Evolutionary conservation across 2,329 filamentous ascomycete genomes (phyloP).

Genomic region (Fragosphaeria purpurea): DNA sequence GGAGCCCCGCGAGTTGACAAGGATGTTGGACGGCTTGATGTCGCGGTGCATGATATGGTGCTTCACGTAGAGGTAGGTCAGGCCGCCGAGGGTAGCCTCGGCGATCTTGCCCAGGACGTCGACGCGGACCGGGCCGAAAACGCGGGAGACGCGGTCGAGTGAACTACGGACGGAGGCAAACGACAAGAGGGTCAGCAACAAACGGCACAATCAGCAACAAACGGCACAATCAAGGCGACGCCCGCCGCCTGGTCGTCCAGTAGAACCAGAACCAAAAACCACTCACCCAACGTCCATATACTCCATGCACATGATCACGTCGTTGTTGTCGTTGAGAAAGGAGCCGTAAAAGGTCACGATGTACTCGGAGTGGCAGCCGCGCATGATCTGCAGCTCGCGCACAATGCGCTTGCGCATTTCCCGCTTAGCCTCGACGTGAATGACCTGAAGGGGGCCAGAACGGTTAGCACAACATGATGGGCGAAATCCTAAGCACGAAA

Average conservation of each 20-base stretch:
- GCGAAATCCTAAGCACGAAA: not conserved
- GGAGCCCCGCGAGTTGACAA: slow-evolving; percentile 85
- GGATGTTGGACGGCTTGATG: slow-evolving; percentile 95
- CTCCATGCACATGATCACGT: slow-evolving; percentile 99
- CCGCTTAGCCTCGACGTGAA: slow-evolving; percentile 95
- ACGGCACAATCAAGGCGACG: too few relatives aligned
- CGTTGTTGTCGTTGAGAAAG: slow-evolving; percentile 90
- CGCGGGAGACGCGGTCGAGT: slow-evolving; percentile 84
- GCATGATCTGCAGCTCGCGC: slow-evolving; percentile 94
- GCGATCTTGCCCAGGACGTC: slow-evolving; percentile 97
- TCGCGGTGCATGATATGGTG: slow-evolving; percentile 99
- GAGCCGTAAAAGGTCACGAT: slow-evolving; percentile 98
- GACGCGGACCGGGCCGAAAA: slow-evolving; percentile 89
- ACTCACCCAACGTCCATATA: slow-evolving; percentile 97
- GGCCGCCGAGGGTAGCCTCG: slow-evolving; percentile 83
- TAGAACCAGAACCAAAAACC: too few relatives aligned
- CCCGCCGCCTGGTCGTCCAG: too few relatives aligned
- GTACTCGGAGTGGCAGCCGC: slow-evolving; percentile 91
- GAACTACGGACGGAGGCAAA: slow-evolving; percentile 44
- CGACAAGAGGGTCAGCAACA: too few relatives aligned
- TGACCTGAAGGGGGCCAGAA: slow-evolving; percentile 52
- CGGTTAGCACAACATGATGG: too few relatives aligned
- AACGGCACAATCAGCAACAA: too few relatives aligned
- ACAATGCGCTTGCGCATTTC: slow-evolving; percentile 96
- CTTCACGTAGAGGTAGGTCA: slow-evolving; percentile 89